These are phyloP conservation scores for Truncatella angustata DNA, from an alignment of 2,329 filamentous ascomycete species.

Conservation along the genomic window DNA sequence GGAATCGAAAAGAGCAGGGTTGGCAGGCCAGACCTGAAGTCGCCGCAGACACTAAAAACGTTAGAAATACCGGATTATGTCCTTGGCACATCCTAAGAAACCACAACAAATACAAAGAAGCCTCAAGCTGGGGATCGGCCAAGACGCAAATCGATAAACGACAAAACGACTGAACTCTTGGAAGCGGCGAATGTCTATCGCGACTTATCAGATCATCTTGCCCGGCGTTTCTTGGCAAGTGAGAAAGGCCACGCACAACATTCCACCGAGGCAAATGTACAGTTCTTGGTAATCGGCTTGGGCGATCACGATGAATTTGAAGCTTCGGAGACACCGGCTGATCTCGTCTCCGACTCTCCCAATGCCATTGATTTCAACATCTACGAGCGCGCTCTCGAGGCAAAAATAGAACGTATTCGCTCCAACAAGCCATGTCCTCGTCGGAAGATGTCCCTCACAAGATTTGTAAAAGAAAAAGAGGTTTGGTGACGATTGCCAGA, in stretches of 20 bases:
- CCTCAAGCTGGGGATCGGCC: constrained; percentile 19
- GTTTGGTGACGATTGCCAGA: constrained; percentile 34
- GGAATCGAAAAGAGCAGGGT: constrained; percentile 50
- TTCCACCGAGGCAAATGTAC: constrained; percentile 57
- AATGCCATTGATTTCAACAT: constrained; percentile 82
- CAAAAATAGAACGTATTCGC: constrained; percentile 64
- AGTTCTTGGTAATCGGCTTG: constrained; percentile 76
- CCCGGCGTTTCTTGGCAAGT: constrained; percentile 31
- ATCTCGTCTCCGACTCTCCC: constrained; percentile 78
- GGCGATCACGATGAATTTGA: constrained; percentile 50
- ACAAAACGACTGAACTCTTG: constrained; percentile 49
- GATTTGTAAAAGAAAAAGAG: constrained; percentile 44
- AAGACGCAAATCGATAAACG: constrained; percentile 33
- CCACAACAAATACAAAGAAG: background rate
- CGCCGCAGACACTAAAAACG: constrained; percentile 15
- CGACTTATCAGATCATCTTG: constrained; percentile 24
- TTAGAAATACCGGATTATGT: constrained; percentile 16
- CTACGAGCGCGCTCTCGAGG: constrained; percentile 83
- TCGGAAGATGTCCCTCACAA: constrained; percentile 46
- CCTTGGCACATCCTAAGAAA: constrained; percentile 1
- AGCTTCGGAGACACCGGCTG: constrained; percentile 18
- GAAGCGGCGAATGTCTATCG: constrained; percentile 44
- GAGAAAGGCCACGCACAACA: constrained; percentile 64
- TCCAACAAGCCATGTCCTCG: constrained; percentile 33
- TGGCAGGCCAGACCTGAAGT: constrained; percentile 37